Percentiles rank a stretch among this genome's conserved stretches.
Conservation (phyloP, 78 protist genomes). For the Dictyostelium capitatum region DNA sequence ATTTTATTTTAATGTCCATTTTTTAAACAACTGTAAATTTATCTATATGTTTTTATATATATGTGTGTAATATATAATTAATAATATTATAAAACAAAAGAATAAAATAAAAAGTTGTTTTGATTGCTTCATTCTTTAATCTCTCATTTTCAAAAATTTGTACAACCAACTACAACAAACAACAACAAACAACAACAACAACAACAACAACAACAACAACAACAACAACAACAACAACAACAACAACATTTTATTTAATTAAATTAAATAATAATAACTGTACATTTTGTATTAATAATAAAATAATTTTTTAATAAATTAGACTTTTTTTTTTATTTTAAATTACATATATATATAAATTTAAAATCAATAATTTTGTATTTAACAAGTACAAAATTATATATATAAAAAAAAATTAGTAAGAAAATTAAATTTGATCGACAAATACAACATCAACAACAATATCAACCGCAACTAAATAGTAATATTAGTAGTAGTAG, state of each 20-base stretch:
- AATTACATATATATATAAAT: background rate
- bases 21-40: too few species aligned
- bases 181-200: too few species aligned
- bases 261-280: background rate
- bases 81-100: too few species aligned
- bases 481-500: background rate
- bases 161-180: too few species aligned
- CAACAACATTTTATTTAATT: background rate
- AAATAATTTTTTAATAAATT: background rate
- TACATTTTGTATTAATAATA: background rate
- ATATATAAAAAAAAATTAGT: slow-evolving; percentile 20
- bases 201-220: too few species aligned
- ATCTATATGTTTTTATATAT: too few species aligned
- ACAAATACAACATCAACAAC: background rate
- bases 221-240: too few species aligned
- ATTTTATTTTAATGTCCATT: too few species aligned
- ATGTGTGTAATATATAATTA: too few species aligned
- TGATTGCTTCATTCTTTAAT: too few species aligned
- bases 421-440: slow-evolving; percentile 25
- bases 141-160: too few species aligned
- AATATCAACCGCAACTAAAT: background rate
- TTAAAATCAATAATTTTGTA: background rate
- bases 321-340: slow-evolving; percentile 3
- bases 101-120: too few species aligned
- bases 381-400: background rate